phyloP scores from a whole-genome alignment of 768 basidiomycete species.

The Pleurotus tuoliensis region DNA sequence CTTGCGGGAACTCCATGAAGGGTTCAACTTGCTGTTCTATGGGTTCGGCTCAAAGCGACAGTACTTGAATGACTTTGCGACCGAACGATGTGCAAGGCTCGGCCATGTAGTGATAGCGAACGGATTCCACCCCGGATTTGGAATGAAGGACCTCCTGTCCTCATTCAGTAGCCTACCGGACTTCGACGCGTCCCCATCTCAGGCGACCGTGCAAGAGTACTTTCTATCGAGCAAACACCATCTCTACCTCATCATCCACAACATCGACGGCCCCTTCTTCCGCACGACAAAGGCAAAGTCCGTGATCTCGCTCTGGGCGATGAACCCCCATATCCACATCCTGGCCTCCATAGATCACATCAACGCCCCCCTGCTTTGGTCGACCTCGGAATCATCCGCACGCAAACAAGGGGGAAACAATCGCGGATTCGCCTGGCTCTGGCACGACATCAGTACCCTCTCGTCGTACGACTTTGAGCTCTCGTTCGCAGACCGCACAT shows the following conservation, averaged over 20 bases:
- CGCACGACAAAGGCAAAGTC: slow-evolving; percentile 62
- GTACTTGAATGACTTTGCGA: slow-evolving; percentile 73
- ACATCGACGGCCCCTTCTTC: slow-evolving; percentile 75
- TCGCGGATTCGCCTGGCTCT: slow-evolving; percentile 71
- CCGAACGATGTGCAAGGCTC: slow-evolving; percentile 42
- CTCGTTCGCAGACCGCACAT: slow-evolving; percentile 59
- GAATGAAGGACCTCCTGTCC: slow-evolving; percentile 63
- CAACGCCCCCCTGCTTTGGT: slow-evolving; percentile 81
- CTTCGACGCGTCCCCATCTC: slow-evolving; percentile 29
- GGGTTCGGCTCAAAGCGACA: slow-evolving; percentile 86
- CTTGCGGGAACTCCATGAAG: slow-evolving; percentile 67
- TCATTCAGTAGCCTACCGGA: slow-evolving; percentile 53
- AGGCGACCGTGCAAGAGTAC: slow-evolving; percentile 53
- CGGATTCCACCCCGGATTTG: slow-evolving; percentile 67
- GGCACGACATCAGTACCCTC: slow-evolving; percentile 91
- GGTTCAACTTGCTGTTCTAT: slow-evolving; percentile 86
- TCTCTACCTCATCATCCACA: slow-evolving; percentile 83
- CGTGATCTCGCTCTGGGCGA: slow-evolving; percentile 67
- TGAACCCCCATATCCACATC: slow-evolving; percentile 74
- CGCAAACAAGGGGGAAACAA: slow-evolving; percentile 39
- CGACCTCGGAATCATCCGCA: slow-evolving; percentile 57
- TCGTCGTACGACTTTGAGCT: slow-evolving; percentile 78
- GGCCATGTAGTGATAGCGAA: slow-evolving; percentile 80
- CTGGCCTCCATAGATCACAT: slow-evolving; percentile 86
- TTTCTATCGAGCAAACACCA: slow-evolving; percentile 43